Conservation (phyloP, 306 rosid species). For the Sicyos baderoa region DNA sequence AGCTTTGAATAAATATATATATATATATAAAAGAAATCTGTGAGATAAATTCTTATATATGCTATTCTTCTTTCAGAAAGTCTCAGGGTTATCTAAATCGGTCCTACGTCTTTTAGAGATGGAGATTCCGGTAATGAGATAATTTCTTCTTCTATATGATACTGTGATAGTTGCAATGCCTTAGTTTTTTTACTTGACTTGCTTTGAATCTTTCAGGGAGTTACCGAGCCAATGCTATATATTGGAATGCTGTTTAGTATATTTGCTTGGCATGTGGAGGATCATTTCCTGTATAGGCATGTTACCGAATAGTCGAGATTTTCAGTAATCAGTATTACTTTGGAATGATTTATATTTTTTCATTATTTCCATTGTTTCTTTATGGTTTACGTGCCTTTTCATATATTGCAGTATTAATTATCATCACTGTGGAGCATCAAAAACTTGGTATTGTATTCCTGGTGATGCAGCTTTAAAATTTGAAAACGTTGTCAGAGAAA, state of each 20-base stretch:
- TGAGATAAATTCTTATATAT: conserved; percentile 19
- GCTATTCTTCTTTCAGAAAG: conserved; percentile 43
- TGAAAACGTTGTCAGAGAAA: conserved; percentile 77
- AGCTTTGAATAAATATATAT: not conserved
- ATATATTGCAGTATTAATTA: conserved; percentile 72
- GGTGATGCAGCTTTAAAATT: conserved; percentile 83
- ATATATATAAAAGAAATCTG: not conserved
- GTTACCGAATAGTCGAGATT: conserved; percentile 15
- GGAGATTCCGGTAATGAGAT: conserved; percentile 86
- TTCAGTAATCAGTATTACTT: not conserved
- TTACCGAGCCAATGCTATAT: conserved; percentile 95
- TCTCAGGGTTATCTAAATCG: conserved; percentile 91
- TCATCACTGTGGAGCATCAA: conserved; percentile 94
- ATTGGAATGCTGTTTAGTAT: conserved; percentile 93
- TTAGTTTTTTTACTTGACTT: conserved; percentile 20
- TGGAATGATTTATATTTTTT: not conserved
- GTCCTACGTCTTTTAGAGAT: conserved; percentile 73
- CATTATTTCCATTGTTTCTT: conserved; percentile 29
- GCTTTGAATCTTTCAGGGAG: conserved; percentile 58
- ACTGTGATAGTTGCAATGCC: not conserved
- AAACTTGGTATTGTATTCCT: conserved; percentile 97
- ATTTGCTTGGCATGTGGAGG: conserved; percentile 99
- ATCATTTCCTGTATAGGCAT: conserved; percentile 83
- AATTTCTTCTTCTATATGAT: conserved; percentile 29
- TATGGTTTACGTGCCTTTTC: conserved; percentile 39